Base-by-base conservation (phyloP, 768 basidiomycete species). In the Russula ochroleuca region DNA sequence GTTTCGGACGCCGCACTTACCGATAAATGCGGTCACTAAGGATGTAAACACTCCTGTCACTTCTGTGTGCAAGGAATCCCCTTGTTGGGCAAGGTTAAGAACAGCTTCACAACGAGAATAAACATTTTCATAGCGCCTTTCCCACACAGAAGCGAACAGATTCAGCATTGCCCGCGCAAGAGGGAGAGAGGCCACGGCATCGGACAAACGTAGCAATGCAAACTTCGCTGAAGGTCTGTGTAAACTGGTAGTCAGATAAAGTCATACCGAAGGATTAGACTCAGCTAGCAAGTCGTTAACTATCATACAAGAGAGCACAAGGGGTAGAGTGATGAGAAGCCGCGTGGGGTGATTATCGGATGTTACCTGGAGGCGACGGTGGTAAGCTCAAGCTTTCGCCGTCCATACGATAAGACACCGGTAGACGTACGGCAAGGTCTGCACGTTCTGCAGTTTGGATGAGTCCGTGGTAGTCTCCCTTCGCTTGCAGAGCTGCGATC, bases 281-380 rank as follows among this genome's bases (percentile, higher is more conserved):
- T 31, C 33, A 19, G 74, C 86, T 70, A 68, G 86, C 88, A 85
- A 70, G 62, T 88, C 79, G 68, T 90, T 83, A 45, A 79, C 61
- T 48, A 85, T 85, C 48, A 90, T 76, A 73, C 88, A 86, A 5
- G 81, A 79, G 14, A 91, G 78, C 23, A 87, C 82, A 37, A 90
- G 74, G 15, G 87, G 87, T 4, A 80, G 78, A 13, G 80, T 77
- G 38, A 86, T 69, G 40, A 87, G 74, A 21, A 90, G 61, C 9
- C 73, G 68, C n/a, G 69, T 65, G 1, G 59, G 57, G 43, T 72
- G 63, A 17, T 63, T 57, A 41, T 72, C 70, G n/a, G 68, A 38
- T 1, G 62, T 67, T 4, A 65, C 65, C 75, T 75, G 41, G n/a
- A 51, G 40, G 21, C 2, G 19, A 19, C 8, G 33, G 23, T 57